Evolutionary conservation across 2,329 filamentous ascomycete species (phyloP).

Genomic region (Alternaria postmessia): DNA sequence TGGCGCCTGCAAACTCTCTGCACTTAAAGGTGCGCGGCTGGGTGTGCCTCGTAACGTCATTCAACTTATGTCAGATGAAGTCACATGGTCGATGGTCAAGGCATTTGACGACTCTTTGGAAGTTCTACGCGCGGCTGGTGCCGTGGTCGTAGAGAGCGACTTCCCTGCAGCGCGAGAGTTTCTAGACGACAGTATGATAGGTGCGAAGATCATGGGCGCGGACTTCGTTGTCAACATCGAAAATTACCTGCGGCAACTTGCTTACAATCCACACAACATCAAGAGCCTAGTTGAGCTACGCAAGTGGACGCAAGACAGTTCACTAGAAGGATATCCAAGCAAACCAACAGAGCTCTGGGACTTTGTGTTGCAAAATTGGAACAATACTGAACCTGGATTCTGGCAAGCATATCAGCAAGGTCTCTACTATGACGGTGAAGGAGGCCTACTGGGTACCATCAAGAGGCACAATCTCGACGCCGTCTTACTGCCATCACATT

Average conservation of each 20-base stretch:
- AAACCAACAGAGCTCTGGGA: neutral
- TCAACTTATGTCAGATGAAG: constrained; percentile 68
- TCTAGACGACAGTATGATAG: constrained; percentile 69
- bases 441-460: neutral
- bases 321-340: neutral
- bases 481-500: neutral
- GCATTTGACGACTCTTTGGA: constrained; percentile 57
- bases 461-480: neutral
- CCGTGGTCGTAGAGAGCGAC: constrained; percentile 69
- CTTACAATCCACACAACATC: constrained; percentile 53
- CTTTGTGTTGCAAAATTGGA: neutral
- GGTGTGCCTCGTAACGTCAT: constrained; percentile 77
- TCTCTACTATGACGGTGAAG: neutral
- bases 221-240: constrained; percentile 74
- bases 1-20: constrained; percentile 28
- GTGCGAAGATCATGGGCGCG: constrained; percentile 73
- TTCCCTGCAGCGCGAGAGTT: constrained; percentile 76
- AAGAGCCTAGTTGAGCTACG: constrained; percentile 6
- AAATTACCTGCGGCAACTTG: constrained; percentile 68
- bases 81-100: constrained; percentile 64
- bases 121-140: constrained; percentile 67
- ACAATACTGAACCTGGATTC: neutral
- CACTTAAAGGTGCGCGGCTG: constrained; percentile 69
- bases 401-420: neutral
- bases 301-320: neutral